Evolutionary conservation across 306 rosid species (phyloP), one percentile per base, ranked within the genome.

Genomic region (Dalbergia cultrata): DNA sequence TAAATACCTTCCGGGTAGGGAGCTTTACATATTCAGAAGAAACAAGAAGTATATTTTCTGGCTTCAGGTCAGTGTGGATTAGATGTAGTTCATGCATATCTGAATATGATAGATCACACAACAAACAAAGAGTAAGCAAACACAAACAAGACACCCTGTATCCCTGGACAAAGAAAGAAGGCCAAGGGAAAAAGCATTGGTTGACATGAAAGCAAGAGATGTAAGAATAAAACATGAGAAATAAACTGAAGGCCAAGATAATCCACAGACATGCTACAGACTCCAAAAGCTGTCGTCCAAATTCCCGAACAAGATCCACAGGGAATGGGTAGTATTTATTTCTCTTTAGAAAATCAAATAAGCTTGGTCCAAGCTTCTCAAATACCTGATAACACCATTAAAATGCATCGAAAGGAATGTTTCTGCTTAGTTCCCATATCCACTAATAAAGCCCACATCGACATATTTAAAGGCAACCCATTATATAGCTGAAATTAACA

Each of bases 311-410:
- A 91, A 95, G 98, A 80, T 95, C 98, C 97, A 92, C 91, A 84
- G 97, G 98, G 89, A 95, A 92, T 76, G 98, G 93, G 89, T 92
- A 89, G 93, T 92, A 92, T 90, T 87, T 94, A 92, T 91, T 94
- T 92, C 98, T 90, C 98, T 91, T 94, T 91, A 92, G 93, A 92
- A 94, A 94, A 90, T 94, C 98, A 94, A 92, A 94, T 90, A 92
- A 94, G 78, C 98, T 94, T 89, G 98, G 97, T 86, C 97, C 98
- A 92, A 94, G 98, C 97, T 88, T 94, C 95, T 94, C 98, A 94
- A 91, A 94, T 79, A 94, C 97, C 97, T 94, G 98, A 93, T 86
- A 89, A 92, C 84, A 92, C 88, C 94, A 94, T 92, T 90, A 79
- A 90, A 88, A 94, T 85, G 88, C 88, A 89, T 91, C 59, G 88